Evolutionary conservation across 148 eudicot species (phyloP), one percentile per base, ranked within the genome.

Genomic region (Limonium bicolor): DNA sequence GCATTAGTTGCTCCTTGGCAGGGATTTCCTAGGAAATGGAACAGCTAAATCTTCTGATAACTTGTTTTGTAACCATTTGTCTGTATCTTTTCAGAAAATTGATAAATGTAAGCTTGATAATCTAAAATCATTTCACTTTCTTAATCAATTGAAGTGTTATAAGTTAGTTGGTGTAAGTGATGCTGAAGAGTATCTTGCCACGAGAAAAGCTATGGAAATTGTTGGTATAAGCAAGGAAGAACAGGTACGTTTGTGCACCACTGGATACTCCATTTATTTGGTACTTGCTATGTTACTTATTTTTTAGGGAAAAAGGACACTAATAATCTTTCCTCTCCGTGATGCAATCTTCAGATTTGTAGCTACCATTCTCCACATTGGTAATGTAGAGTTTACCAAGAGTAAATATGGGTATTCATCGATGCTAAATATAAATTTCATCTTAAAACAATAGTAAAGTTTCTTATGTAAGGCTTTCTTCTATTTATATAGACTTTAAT

Each of bases 181-280:
- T 24, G 48, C 48, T 24, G 20, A 43, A 43, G 48, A 43, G 15
- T 43, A 23, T 13, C 48, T 43, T 25, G 48, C 31, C 6, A 43
- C 48, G 27, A 43, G 48, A 16, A 43, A 31, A 43, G 48, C 48
- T 5, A 43, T 43, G 48, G 48, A 25, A 10, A 43, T 43, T 43
- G 48, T 43, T 43, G 48, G 48, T 23, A 43, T 43, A 14, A 43
- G 48, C 30, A 43, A 43, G 31, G 30, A 43, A 43, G 48, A 43
- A 25, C 48, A 43, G 16, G 48, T 43, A 13, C 1, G 20, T n/a
- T 13, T 4, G 2, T 20, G 39, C 32, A 32, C 21, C 33, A 21
- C 20, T 8, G 0, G n/a, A n/a, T n/a, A n/a, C n/a, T n/a, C n/a
- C n/a, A n/a, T n/a, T n/a, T n/a, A n/a, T n/a, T n/a, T n/a, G n/a